Evolutionary conservation across 2,329 filamentous ascomycete genomes (phyloP).

Genomic region (Sporothrix humicola): DNA sequence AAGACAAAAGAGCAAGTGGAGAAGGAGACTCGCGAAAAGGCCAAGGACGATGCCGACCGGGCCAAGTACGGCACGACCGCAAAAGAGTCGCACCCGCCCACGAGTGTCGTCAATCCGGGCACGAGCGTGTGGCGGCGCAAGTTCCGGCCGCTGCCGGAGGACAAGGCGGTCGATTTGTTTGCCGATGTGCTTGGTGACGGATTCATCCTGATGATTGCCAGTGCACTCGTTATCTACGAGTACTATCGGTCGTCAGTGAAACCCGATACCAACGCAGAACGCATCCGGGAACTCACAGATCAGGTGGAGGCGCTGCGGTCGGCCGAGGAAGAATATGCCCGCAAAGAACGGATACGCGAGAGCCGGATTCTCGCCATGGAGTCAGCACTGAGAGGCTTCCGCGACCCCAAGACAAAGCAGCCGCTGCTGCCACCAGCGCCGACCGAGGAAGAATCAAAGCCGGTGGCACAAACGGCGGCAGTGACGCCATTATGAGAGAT

Average conservation of each 20-base stretch:
- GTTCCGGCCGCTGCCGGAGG: conserved; percentile 67
- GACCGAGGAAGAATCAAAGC: not conserved
- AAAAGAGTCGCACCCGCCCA: conserved; percentile 49
- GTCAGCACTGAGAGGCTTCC: conserved; percentile 56
- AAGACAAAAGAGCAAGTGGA: conserved; percentile 67
- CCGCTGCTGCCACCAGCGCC: conserved; percentile 52
- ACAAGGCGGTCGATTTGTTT: conserved; percentile 69
- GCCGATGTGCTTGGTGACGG: conserved; percentile 68
- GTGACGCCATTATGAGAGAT: not conserved
- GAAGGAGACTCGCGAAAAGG: conserved; percentile 54
- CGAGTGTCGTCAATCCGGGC: conserved; percentile 37
- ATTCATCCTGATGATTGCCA: conserved; percentile 66
- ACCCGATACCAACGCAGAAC: conserved; percentile 62
- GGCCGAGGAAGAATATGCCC: conserved; percentile 58
- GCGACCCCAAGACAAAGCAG: conserved; percentile 63
- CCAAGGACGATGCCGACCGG: conserved; percentile 58
- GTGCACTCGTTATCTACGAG: conserved; percentile 64
- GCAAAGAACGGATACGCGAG: conserved; percentile 53
- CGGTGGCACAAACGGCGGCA: conserved; percentile 37
- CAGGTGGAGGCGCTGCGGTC: conserved; percentile 57
- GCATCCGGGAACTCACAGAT: conserved; percentile 56
- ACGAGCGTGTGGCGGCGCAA: conserved; percentile 65
- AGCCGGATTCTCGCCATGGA: conserved; percentile 59
- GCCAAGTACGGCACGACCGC: conserved; percentile 51
- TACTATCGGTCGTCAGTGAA: conserved; percentile 65